Evolutionary conservation across 495 filamentous ascomycete genomes (phyloP).

Genomic region (Monascus purpureus): DNA sequence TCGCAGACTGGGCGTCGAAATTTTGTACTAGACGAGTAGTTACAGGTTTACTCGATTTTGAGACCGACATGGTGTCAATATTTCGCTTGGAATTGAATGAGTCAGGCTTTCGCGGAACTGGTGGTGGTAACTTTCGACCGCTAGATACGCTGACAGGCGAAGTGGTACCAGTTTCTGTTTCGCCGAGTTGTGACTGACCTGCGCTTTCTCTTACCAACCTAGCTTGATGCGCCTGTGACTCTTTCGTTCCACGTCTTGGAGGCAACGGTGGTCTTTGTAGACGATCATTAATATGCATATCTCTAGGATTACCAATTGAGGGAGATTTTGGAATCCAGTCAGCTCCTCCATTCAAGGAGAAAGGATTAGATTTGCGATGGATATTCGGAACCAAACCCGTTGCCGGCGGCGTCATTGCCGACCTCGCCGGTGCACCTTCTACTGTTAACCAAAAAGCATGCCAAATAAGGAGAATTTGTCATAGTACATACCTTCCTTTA

Average conservation of each 20-base stretch:
- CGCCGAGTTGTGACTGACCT: neutral
- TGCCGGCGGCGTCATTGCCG: constrained; percentile 49
- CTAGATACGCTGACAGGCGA: neutral
- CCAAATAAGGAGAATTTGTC: neutral
- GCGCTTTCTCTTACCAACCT: neutral
- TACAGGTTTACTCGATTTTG: neutral
- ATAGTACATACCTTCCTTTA: constrained; percentile 50
- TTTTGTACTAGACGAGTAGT: neutral
- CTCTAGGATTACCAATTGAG: neutral
- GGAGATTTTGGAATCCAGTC: constrained; percentile 50
- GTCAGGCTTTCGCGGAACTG: constrained; percentile 21
- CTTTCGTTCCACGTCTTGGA: constrained; percentile 1
- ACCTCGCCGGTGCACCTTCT: constrained; percentile 58
- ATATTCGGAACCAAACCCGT: constrained; percentile 50
- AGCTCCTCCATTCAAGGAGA: constrained; percentile 47
- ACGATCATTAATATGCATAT: neutral
- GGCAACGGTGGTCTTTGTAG: constrained; percentile 3
- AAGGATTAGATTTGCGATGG: constrained; percentile 69
- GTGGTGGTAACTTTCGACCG: constrained; percentile 10
- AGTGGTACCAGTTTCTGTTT: neutral
- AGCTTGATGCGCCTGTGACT: neutral
- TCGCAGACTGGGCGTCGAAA: too few relatives aligned
- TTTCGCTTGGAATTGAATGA: constrained; percentile 11
- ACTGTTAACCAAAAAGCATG: neutral
- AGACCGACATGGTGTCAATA: neutral